These are phyloP conservation scores for Plasmodium vivax DNA, from an alignment of 169 alveolate species.

Conservation along the genomic window DNA sequence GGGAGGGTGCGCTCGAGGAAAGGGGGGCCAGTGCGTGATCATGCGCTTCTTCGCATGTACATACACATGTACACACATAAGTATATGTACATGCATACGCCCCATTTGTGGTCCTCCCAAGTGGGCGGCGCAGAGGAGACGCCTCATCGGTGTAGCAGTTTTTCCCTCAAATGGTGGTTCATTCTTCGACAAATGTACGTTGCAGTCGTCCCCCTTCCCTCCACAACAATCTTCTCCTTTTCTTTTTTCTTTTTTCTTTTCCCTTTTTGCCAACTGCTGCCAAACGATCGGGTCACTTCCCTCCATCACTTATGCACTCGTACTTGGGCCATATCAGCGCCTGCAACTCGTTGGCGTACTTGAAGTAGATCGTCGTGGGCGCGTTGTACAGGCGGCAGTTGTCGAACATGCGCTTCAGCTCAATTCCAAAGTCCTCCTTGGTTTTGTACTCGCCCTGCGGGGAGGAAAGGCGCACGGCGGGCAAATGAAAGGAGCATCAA, in stretches of 20 bases:
- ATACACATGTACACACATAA: not conserved
- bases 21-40: not conserved
- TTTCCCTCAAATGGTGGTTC: not conserved
- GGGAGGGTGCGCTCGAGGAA: not conserved
- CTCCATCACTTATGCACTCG: slow-evolving; percentile 80
- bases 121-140: not conserved
- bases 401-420: slow-evolving; percentile 94
- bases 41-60: not conserved
- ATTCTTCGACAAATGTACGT: not conserved
- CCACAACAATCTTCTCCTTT: no score
- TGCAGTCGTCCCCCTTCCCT: not conserved
- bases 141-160: not conserved
- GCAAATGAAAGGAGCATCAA: not conserved
- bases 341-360: slow-evolving; percentile 96
- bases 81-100: not conserved
- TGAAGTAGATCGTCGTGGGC: slow-evolving; percentile 95
- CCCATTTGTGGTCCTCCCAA: not conserved
- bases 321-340: slow-evolving; percentile 92
- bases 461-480: not conserved
- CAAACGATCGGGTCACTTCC: not conserved
- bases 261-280: not conserved
- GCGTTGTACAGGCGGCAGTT: slow-evolving; percentile 96
- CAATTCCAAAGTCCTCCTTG: slow-evolving; percentile 92
- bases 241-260: not conserved
- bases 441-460: slow-evolving; percentile 92